Evolutionary conservation across 1,284 basidiomycete species (phyloP), one percentile per base, ranked within the genome.

Genomic region (Marasmius oreades): DNA sequence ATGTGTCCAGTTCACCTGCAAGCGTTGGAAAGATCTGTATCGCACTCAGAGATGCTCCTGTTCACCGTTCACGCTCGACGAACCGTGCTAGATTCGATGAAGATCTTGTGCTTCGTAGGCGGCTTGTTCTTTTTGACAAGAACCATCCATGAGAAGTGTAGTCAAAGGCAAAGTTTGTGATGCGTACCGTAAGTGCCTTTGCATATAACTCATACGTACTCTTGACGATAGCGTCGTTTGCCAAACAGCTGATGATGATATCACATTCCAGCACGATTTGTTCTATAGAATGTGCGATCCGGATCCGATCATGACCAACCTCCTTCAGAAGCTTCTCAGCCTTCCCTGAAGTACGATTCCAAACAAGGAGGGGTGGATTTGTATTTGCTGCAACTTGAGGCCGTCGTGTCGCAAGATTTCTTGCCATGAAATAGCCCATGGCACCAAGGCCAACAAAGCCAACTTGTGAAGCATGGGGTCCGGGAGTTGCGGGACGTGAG

Each of bases 11-110:
- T 67, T 92, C 81, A 59, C 90, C 91, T 59, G 90, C 83, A 5
- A 89, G 73, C 14, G 81, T 71, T 6, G 90, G 92, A 67, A 87
- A 90, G 53, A 88, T 81, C 81, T 89, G 26, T 54, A 56, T 22
- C 34, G 52, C 48, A 31, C 5, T 37, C 55, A 36, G 46, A 51
- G 52, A 55, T 20, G 53, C 34, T 24, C 46, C 23, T 16, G 43
- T 10, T 55, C 37, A 18, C 22, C 53, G 11, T 36, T 45, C 33
- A 31, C 51, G 33, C 51, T 16, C 53, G 18, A 73, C 83, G 59
- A 57, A 89, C 87, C 4, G 91, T 93, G 69, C 85, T 86, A 14
- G 86, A 90, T 64, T 93, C 91, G 23, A 92, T 87, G 62, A 93
- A 90, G 55, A 91, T 90, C 69, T 86, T 91, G 63, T 74, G 68